Base-by-base conservation (phyloP, 352 stramenopile species). In the Plasmopara muralis region DNA sequence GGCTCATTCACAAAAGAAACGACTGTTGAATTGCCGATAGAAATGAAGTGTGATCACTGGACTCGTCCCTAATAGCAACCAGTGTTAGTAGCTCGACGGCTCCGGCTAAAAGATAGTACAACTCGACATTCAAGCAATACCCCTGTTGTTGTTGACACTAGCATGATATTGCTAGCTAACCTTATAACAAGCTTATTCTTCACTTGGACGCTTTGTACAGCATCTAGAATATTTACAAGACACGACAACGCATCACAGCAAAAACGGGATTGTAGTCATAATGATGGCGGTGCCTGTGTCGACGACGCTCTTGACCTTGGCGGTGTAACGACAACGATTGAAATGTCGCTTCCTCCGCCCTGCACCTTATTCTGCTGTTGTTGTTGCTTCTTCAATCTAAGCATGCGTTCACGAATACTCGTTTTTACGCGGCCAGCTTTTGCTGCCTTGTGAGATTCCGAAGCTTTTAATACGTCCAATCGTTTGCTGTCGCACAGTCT, bases 381-480 rank as follows among this genome's bases (percentile, higher is more conserved):
- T 38, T 70, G 59, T 47, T 76, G 67, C 49, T 76, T 80, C 41
- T 75, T 74, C 56, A 83, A 64, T 41, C 75, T 68, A 16, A 73
- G 47, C 73, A 83, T 81, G 2, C 72, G 70, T 31, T 83, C 72
- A 4, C 72, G 72, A 38, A 83, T 73, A 33, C 68, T 79, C n/a
- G 68, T 49, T 30, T 76, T 76, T n/a, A 55, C 58, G 10, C 60
- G 43, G 8, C 59, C 55, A 29, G 60, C 53, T 43, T 71, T 72
- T 9, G 47, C 29, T 9, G 58, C 39, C 41, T 75, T 76, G 37
- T 70, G 78, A 47, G 60, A 49, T 40, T 84, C 63, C 1, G 74
- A 85, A 10, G 75, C 73, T 47, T 79, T 83, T n/a, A 89, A 52
- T 1, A 87, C 63, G 25, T 89, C 78, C 9, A 85, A 47, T 47